These are phyloP conservation scores for Cercophora newfieldiana DNA, from an alignment of 495 filamentous ascomycete species.

Conservation along the genomic window DNA sequence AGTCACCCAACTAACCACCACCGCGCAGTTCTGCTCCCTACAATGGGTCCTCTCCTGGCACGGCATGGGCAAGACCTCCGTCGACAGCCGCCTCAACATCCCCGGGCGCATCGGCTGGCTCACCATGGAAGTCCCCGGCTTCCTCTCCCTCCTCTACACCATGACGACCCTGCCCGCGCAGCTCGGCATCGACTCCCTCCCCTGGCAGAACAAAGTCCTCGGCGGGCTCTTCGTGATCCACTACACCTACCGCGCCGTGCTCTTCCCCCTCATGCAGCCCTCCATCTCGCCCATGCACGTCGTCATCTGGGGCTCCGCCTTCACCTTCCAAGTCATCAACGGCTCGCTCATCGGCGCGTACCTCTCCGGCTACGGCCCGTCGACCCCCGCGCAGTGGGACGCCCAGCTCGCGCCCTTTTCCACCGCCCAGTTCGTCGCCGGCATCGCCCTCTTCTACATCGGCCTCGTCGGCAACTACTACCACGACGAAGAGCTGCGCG, in stretches of 20 bases:
- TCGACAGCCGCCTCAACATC: slow-evolving; percentile 69
- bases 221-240: slow-evolving; percentile 71
- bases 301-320: slow-evolving; percentile 58
- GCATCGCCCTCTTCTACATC: slow-evolving; percentile 52
- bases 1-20: background rate
- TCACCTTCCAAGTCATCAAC: slow-evolving; percentile 78
- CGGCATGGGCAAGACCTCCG: slow-evolving; percentile 84
- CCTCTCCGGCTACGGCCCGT: slow-evolving; percentile 75
- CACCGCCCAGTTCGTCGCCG: slow-evolving; percentile 44
- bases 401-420: slow-evolving; percentile 35
- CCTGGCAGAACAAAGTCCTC: slow-evolving; percentile 68
- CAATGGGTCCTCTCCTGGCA: slow-evolving; percentile 69
- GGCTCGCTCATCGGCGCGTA: slow-evolving; percentile 73
- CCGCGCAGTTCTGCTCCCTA: slow-evolving; percentile 51
- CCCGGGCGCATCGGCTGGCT: slow-evolving; percentile 88
- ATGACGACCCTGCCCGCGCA: slow-evolving; percentile 64
- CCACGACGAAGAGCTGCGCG: slow-evolving; percentile 75
- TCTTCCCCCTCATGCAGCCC: slow-evolving; percentile 79
- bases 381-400: slow-evolving; percentile 57
- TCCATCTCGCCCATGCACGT: slow-evolving; percentile 87
- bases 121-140: slow-evolving; percentile 80
- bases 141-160: slow-evolving; percentile 73
- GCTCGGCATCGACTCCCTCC: slow-evolving; percentile 52
- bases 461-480: slow-evolving; percentile 81
- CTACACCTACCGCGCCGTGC: slow-evolving; percentile 83